These are phyloP conservation scores for Gastrolobium villosum DNA, from an alignment of 306 rosid genomes.

Conservation along the genomic window DNA sequence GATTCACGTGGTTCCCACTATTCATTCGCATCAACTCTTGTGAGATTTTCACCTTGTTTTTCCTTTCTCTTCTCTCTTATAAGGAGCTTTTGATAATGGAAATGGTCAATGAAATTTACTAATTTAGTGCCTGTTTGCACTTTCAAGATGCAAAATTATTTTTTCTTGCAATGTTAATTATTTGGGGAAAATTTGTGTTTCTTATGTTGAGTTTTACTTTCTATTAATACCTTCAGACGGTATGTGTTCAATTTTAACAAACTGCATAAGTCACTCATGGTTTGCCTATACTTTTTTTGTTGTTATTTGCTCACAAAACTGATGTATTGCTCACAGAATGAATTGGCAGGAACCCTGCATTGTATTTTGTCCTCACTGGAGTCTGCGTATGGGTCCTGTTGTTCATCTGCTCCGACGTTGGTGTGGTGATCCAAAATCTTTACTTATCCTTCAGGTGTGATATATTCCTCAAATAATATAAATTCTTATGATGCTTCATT, in stretches of 20 bases:
- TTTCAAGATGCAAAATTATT: constrained; percentile 16
- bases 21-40: constrained; percentile 75
- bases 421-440: constrained; percentile 78
- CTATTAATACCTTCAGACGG: constrained; percentile 12
- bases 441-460: constrained; percentile 86
- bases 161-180: neutral
- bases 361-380: constrained; percentile 88
- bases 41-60: constrained; percentile 53
- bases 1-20: constrained; percentile 74
- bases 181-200: constrained; percentile 2
- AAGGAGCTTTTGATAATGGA: constrained; percentile 1
- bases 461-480: constrained; percentile 15
- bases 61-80: constrained; percentile 1
- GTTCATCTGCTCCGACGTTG: constrained; percentile 85
- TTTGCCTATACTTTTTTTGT: neutral
- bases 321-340: constrained; percentile 57
- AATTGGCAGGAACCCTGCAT: constrained; percentile 93
- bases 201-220: constrained; percentile 23
- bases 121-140: constrained; percentile 8
- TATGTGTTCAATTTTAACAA: neutral
- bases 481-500: constrained; percentile 10
- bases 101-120: neutral
- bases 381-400: constrained; percentile 86
- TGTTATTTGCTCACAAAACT: constrained; percentile 38
- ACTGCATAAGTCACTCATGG: constrained; percentile 13